Conservation (phyloP, 2,329 filamentous ascomycete species). For the Ceratocystis colombiana region DNA sequence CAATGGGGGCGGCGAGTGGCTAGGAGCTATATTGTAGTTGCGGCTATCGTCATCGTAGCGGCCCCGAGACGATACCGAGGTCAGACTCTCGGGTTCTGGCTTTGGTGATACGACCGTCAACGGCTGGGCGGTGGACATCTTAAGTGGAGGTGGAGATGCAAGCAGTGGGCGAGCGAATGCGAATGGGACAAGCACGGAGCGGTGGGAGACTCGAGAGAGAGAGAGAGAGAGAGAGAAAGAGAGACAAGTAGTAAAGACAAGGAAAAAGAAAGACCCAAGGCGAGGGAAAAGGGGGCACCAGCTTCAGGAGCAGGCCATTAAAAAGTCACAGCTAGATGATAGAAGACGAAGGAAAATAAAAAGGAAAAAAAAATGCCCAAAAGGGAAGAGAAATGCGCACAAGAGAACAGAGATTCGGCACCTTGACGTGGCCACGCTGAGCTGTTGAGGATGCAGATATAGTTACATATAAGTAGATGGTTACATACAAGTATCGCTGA, state of each 20-base stretch:
- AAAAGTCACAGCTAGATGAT: not conserved
- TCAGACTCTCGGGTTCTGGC: not conserved
- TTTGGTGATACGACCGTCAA: not conserved
- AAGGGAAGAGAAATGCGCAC: too few relatives aligned
- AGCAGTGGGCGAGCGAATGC: not conserved
- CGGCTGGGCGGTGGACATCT: not conserved
- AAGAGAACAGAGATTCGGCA: too few relatives aligned
- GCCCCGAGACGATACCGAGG: not conserved
- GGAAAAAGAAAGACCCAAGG: not conserved
- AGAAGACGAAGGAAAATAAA: not conserved
- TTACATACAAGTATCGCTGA: not conserved
- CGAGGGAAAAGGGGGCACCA: not conserved
- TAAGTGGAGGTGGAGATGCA: not conserved
- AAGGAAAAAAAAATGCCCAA: too few relatives aligned
- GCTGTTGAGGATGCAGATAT: not conserved
- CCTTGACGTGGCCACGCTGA: not conserved
- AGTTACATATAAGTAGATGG: not conserved
- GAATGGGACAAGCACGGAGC: not conserved
- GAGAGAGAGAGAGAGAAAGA: not conserved
- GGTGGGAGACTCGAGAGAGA: constrained; percentile 7
- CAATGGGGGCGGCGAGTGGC: not conserved
- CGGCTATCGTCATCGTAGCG: not conserved
- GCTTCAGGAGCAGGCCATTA: not conserved
- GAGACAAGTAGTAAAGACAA: not conserved
- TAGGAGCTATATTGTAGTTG: not conserved